Percentiles rank a stretch among this genome's conserved stretches.
These are phyloP conservation scores for Mikania micrantha DNA, from an alignment of 129 eudicot species.

Conservation along the genomic window DNA sequence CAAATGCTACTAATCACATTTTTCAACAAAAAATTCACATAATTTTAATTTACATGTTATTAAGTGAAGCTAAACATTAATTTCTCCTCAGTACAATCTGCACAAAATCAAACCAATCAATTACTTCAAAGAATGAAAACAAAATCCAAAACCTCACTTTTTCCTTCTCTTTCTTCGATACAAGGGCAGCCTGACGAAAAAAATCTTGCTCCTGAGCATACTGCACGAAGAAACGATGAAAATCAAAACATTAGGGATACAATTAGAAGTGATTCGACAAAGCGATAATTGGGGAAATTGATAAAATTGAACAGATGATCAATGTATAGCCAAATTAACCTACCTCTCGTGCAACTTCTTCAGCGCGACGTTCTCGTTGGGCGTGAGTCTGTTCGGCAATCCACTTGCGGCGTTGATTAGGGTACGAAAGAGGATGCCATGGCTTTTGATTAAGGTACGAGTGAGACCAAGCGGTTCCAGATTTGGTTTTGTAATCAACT, in stretches of 20 bases:
- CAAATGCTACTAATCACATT: not conserved
- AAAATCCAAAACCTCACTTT: conserved; percentile 39
- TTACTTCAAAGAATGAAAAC: not conserved
- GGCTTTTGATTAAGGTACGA: conserved; percentile 80
- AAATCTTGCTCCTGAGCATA: conserved; percentile 99
- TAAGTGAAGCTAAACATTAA: not conserved
- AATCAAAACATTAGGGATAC: not conserved
- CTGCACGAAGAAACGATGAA: conserved; percentile 39
- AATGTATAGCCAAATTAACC: not conserved
- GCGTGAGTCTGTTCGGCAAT: conserved; percentile 92
- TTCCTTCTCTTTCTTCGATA: conserved; percentile 93
- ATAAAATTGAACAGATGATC: not conserved
- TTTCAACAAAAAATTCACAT: not conserved
- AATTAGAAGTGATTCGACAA: not conserved
- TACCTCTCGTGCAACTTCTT: conserved; percentile 91
- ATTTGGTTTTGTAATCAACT: conserved; percentile 75
- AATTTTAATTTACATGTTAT: no score
- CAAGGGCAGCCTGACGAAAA: conserved; percentile 80
- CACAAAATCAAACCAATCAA: not conserved
- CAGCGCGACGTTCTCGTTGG: conserved; percentile 60
- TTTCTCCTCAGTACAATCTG: not conserved
- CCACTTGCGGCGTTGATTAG: conserved; percentile 96
- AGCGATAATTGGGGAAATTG: not conserved
- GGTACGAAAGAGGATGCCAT: conserved; percentile 96
- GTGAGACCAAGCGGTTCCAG: conserved; percentile 97